phyloP scores from a whole-genome alignment of 495 filamentous ascomycete species.

The Talaromyces wortmannii region DNA sequence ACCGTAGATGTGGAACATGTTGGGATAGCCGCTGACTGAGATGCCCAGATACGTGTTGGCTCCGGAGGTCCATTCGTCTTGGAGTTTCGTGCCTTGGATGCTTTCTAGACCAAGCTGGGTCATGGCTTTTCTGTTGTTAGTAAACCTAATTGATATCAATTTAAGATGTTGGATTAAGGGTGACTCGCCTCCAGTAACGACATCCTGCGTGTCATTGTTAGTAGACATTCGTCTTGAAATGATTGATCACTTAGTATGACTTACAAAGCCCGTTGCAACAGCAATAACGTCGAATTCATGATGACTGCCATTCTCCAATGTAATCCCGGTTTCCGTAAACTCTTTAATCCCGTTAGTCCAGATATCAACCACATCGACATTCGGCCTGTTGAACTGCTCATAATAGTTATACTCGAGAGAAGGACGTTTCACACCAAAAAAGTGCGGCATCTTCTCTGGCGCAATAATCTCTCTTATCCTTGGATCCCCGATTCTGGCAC shows the following conservation, averaged over 20 bases:
- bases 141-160: too few relatives aligned
- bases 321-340: slow-evolving; percentile 37
- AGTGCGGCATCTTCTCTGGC: slow-evolving; percentile 41
- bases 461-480: slow-evolving; percentile 45
- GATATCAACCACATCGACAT: slow-evolving; percentile 48
- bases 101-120: slow-evolving; percentile 41
- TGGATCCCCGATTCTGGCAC: slow-evolving; percentile 43
- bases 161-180: too few relatives aligned
- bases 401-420: slow-evolving; percentile 50
- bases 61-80: slow-evolving; percentile 39
- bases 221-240: too few relatives aligned
- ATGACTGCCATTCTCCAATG: slow-evolving; percentile 26
- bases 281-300: slow-evolving; percentile 46
- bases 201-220: slow-evolving; percentile 16
- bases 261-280: slow-evolving; percentile 46
- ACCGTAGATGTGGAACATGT: slow-evolving; percentile 48
- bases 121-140: slow-evolving; percentile 16
- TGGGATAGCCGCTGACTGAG: slow-evolving; percentile 40
- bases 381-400: slow-evolving; percentile 48
- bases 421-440: slow-evolving; percentile 48
- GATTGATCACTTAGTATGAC: background rate
- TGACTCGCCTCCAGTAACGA: slow-evolving; percentile 29
- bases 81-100: slow-evolving; percentile 28
- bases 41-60: slow-evolving; percentile 43
- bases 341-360: slow-evolving; percentile 38